phyloP scores from a whole-genome alignment of 768 basidiomycete species.

The Mycena kentingensis region DNA sequence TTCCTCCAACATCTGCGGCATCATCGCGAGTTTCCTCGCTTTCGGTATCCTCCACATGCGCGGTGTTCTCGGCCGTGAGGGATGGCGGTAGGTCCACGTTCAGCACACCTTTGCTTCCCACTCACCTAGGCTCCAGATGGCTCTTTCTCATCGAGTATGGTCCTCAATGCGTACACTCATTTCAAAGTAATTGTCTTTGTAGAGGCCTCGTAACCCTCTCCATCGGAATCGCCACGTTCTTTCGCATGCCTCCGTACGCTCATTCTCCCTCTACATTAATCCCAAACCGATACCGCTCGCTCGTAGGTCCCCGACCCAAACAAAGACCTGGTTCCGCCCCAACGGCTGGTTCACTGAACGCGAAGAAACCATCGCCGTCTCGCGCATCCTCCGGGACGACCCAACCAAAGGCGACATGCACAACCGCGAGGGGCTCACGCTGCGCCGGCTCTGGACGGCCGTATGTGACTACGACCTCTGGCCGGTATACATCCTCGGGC shows the following conservation, averaged over 20 bases:
- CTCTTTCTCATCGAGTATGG: slow-evolving; percentile 57
- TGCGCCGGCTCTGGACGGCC: slow-evolving; percentile 52
- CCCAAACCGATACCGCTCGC: background rate
- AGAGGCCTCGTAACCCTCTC: slow-evolving; percentile 52
- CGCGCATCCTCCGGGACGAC: slow-evolving; percentile 63
- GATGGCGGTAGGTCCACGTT: slow-evolving; percentile 45
- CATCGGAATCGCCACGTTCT: slow-evolving; percentile 56
- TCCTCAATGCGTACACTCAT: slow-evolving; percentile 11
- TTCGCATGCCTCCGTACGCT: slow-evolving; percentile 54
- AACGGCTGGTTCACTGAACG: slow-evolving; percentile 66
- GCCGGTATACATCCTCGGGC: slow-evolving; percentile 62
- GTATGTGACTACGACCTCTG: slow-evolving; percentile 65
- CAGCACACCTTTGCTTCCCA: background rate
- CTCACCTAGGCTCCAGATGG: slow-evolving; percentile 38
- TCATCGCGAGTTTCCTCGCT: slow-evolving; percentile 57
- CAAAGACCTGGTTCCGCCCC: slow-evolving; percentile 56
- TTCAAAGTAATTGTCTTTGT: background rate
- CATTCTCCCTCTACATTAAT: background rate
- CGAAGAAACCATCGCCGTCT: slow-evolving; percentile 62
- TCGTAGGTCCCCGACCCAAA: slow-evolving; percentile 52
- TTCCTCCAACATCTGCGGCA: slow-evolving; percentile 45
- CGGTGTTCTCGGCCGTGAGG: slow-evolving; percentile 52
- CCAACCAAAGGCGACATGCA: slow-evolving; percentile 71
- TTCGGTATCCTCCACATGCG: slow-evolving; percentile 64
- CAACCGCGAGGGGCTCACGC: slow-evolving; percentile 61